Percentiles rank a stretch among this genome's conserved stretches.
Evolutionary conservation across 495 filamentous ascomycete genomes (phyloP).

Genomic region (Trichoderma erinaceum): DNA sequence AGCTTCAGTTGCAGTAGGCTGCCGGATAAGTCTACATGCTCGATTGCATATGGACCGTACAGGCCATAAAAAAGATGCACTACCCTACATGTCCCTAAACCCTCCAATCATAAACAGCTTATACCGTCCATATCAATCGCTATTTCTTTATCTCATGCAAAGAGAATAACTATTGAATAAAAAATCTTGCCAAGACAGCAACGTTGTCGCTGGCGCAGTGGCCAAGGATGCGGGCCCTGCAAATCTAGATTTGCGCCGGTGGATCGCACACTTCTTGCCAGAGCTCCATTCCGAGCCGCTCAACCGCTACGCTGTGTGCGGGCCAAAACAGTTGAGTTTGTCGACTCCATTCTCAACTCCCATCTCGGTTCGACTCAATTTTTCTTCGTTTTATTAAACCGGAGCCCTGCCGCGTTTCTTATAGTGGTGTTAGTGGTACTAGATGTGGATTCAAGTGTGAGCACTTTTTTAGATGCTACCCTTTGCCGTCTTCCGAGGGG

Average conservation of each 20-base stretch:
- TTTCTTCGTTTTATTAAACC: not conserved
- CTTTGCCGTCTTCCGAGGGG: constrained; percentile 6
- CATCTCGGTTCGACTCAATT: not conserved
- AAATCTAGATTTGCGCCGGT: constrained; percentile 1
- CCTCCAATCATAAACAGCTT: too few species aligned
- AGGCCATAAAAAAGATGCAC: too few species aligned
- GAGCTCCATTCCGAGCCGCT: not conserved
- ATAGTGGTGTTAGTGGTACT: not conserved
- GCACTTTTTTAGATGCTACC: not conserved
- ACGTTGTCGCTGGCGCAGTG: too few species aligned
- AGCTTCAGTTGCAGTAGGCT: too few species aligned
- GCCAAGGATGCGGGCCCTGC: not conserved
- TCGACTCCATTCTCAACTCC: not conserved
- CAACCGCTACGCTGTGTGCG: not conserved
- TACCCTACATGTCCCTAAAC: too few species aligned
- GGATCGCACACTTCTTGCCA: not conserved
- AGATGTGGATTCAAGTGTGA: not conserved
- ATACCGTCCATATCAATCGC: too few species aligned
- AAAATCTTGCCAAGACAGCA: too few species aligned
- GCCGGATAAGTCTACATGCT: too few species aligned
- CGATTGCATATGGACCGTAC: too few species aligned
- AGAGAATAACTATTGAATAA: too few species aligned
- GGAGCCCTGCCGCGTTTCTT: not conserved
- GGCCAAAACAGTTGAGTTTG: not conserved
- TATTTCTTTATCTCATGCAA: too few species aligned